A percentile compares a stretch with the other conserved stretches of the same genome.
These are phyloP conservation scores for Ceriops zippeliana DNA, from an alignment of 345 rosid genomes.

Conservation along the genomic window DNA sequence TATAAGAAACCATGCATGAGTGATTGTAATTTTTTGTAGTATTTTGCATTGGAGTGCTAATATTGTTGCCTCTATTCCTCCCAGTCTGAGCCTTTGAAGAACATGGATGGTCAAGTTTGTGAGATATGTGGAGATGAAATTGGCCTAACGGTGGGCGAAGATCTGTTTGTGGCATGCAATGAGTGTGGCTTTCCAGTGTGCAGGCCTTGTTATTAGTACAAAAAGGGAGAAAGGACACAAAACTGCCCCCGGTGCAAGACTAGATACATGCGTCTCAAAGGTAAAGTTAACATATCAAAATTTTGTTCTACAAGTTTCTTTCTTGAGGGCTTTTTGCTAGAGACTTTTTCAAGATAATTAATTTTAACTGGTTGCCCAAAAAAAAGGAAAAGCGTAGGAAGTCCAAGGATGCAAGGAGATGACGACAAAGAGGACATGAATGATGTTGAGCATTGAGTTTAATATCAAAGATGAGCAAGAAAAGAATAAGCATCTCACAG, in stretches of 20 bases:
- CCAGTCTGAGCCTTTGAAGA: slow-evolving; percentile 88
- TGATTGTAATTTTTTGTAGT: too few relatives aligned
- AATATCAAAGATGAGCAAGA: slow-evolving; percentile 72
- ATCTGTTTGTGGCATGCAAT: slow-evolving; percentile 93
- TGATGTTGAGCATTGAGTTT: slow-evolving; percentile 86
- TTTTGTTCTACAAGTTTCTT: too few relatives aligned
- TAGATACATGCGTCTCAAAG: slow-evolving; percentile 93
- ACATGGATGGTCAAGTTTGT: slow-evolving; percentile 83
- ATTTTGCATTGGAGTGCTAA: not conserved
- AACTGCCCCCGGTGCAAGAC: slow-evolving; percentile 92
- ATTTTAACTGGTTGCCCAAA: not conserved
- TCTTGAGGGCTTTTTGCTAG: too few relatives aligned
- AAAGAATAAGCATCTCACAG: slow-evolving; percentile 62
- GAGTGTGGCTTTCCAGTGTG: slow-evolving; percentile 97
- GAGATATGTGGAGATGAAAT: slow-evolving; percentile 90
- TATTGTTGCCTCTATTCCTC: slow-evolving; percentile 14
- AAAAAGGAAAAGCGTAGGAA: slow-evolving; percentile 36
- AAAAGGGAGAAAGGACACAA: slow-evolving; percentile 88
- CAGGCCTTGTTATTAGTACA: slow-evolving; percentile 94
- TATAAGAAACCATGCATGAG: too few relatives aligned
- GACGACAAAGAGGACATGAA: slow-evolving; percentile 92
- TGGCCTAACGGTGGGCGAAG: slow-evolving; percentile 85
- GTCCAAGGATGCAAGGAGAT: slow-evolving; percentile 90
- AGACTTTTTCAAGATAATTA: too few relatives aligned
- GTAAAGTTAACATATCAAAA: slow-evolving; percentile 45